Percentiles rank a stretch among this genome's conserved stretches.
phyloP scores from a whole-genome alignment of 306 rosid species.

The Senna tora region DNA sequence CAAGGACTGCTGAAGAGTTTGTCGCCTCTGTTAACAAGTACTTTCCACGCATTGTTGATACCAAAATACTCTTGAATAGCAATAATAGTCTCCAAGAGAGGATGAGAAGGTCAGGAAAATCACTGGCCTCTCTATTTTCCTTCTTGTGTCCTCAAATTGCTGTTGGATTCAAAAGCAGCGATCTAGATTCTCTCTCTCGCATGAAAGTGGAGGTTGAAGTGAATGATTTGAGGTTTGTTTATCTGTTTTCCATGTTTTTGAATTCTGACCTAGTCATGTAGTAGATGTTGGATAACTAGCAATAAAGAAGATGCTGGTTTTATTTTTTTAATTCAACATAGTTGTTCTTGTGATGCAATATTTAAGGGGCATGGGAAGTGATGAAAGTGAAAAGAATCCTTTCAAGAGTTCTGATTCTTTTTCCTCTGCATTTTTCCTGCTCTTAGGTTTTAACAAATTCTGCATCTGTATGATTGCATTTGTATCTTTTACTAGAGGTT shows the following conservation, averaged over 20 bases:
- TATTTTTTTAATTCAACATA: not conserved
- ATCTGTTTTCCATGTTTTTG: not conserved
- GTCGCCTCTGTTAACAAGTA: conserved; percentile 70
- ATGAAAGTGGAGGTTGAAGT: conserved; percentile 84
- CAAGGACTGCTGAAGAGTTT: conserved; percentile 73
- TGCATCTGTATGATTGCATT: conserved; percentile 7
- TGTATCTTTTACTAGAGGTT: conserved; percentile 1
- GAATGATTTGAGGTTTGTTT: conserved; percentile 76
- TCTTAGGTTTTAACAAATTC: conserved; percentile 3
- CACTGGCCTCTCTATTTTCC: conserved; percentile 77
- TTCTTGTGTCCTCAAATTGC: conserved; percentile 82
- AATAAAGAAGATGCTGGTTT: conserved; percentile 10
- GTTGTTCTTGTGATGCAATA: not conserved
- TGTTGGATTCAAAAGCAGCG: conserved; percentile 49
- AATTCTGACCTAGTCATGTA: conserved; percentile 26
- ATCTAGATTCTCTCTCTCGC: conserved; percentile 37
- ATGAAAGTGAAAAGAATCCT: conserved; percentile 21
- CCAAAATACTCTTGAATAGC: conserved; percentile 77
- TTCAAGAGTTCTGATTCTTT: conserved; percentile 8
- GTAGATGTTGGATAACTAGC: conserved; percentile 5
- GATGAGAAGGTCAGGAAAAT: conserved; percentile 73
- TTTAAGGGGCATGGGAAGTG: conserved; percentile 8
- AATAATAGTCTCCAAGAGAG: conserved; percentile 57
- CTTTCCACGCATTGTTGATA: conserved; percentile 79
- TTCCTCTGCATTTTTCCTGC: conserved; percentile 1